A percentile compares a stretch with the other conserved stretches of the same genome.
These are phyloP conservation scores for Triglochin maritima DNA, from an alignment of 106 monocot genomes.

Conservation along the genomic window DNA sequence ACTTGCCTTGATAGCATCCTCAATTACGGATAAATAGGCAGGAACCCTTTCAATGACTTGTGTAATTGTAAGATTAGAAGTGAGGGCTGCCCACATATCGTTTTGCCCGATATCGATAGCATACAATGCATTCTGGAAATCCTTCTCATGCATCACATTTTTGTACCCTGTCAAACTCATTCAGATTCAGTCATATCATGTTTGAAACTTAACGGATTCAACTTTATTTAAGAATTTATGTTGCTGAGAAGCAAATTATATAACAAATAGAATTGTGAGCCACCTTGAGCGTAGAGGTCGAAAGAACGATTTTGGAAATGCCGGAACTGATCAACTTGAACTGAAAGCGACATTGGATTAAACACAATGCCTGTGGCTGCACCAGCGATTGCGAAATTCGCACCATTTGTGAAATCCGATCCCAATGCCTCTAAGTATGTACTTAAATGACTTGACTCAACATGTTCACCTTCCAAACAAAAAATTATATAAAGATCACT, in stretches of 20 bases:
- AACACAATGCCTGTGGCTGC: conserved; percentile 25
- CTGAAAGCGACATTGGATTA: conserved; percentile 30
- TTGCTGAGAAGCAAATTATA: too few relatives aligned
- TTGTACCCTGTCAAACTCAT: too few relatives aligned
- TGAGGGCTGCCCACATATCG: conserved; percentile 6
- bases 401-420: conserved; percentile 44
- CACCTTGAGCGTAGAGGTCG: conserved; percentile 38
- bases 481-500: too few relatives aligned
- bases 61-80: too few relatives aligned
- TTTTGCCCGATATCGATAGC: conserved; percentile 21
- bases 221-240: too few relatives aligned
- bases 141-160: conserved; percentile 32
- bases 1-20: conserved; percentile 22
- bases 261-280: too few relatives aligned
- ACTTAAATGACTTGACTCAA: conserved; percentile 35
- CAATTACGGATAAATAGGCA: conserved; percentile 18
- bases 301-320: conserved; percentile 37
- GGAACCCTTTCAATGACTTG: too few relatives aligned
- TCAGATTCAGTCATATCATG: too few relatives aligned
- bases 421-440: conserved; percentile 33
- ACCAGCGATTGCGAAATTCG: conserved; percentile 56
- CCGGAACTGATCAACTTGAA: conserved; percentile 52
- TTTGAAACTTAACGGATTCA: too few relatives aligned
- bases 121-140: conserved; percentile 46
- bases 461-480: conserved; percentile 36